Conservation (phyloP, 441 rosid genomes). For the Populus hybrid region DNA sequence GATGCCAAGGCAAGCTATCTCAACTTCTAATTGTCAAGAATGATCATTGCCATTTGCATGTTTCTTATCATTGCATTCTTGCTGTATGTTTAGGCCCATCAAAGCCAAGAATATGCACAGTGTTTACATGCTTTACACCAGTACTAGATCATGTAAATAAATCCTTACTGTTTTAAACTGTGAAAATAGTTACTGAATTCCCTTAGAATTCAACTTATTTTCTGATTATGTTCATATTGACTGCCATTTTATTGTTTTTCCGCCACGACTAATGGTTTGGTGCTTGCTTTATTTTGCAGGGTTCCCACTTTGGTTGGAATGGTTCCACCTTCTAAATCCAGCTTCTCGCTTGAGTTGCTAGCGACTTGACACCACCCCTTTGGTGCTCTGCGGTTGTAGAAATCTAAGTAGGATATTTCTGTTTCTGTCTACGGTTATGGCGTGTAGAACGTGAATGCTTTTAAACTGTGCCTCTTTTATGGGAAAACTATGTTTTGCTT, state of each 20-base stretch:
- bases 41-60: conserved; percentile 22
- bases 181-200: conserved; percentile 27
- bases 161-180: conserved; percentile 32
- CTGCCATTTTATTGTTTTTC: background rate
- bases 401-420: background rate
- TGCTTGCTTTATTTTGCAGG: conserved; percentile 43
- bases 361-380: conserved; percentile 2
- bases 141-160: conserved; percentile 72
- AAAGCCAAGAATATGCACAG: conserved; percentile 94
- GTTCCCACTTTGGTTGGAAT: conserved; percentile 86
- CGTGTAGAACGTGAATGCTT: background rate
- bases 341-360: background rate
- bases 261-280: background rate
- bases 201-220: conserved; percentile 10
- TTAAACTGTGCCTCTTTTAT: background rate
- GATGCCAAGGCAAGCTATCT: conserved; percentile 76
- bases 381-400: conserved; percentile 5
- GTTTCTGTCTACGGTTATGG: background rate
- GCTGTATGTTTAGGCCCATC: conserved; percentile 84
- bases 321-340: conserved; percentile 65
- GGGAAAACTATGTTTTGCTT: background rate
- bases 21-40: conserved; percentile 13
- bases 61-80: conserved; percentile 45
- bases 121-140: conserved; percentile 99
- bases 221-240: conserved; percentile 6